phyloP scores from a whole-genome alignment of 345 rosid species.

The Excoecaria cochinchinensis region DNA sequence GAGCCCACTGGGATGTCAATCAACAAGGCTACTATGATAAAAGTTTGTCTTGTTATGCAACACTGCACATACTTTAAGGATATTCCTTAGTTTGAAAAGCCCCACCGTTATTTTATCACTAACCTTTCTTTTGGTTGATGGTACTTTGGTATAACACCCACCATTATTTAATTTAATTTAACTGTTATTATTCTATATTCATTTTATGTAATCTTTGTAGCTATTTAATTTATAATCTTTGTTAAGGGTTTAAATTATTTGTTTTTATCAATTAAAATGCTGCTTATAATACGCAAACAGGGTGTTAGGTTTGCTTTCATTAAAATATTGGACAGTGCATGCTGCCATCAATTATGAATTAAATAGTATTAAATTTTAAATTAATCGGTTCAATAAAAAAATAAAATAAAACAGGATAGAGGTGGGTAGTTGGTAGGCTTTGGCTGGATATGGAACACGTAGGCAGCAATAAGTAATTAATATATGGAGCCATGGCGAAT shows the following conservation, averaged over 20 bases:
- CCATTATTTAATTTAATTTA: conserved; percentile 5
- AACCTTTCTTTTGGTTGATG: not conserved
- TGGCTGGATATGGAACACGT: not conserved
- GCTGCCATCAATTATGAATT: no score
- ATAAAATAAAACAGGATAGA: not conserved
- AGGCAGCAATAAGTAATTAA: not conserved
- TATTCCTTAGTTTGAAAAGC: conserved; percentile 19
- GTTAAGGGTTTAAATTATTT: not conserved
- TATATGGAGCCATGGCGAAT: not conserved
- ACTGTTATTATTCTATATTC: no score
- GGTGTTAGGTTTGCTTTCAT: conserved; percentile 5
- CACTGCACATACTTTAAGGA: conserved; percentile 27
- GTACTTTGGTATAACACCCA: not conserved
- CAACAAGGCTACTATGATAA: conserved; percentile 31
- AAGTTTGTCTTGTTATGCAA: conserved; percentile 4
- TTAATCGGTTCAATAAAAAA: not conserved
- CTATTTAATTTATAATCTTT: no score
- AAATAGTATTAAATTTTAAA: no score
- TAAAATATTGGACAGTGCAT: not conserved
- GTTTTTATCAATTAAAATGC: not conserved
- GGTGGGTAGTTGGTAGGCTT: not conserved
- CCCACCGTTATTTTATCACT: not conserved
- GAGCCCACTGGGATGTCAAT: conserved; percentile 37
- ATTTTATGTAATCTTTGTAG: not conserved
- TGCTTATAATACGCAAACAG: not conserved